These are phyloP conservation scores for Xerocomus potaroensis DNA, from an alignment of 768 basidiomycete species.

Conservation along the genomic window DNA sequence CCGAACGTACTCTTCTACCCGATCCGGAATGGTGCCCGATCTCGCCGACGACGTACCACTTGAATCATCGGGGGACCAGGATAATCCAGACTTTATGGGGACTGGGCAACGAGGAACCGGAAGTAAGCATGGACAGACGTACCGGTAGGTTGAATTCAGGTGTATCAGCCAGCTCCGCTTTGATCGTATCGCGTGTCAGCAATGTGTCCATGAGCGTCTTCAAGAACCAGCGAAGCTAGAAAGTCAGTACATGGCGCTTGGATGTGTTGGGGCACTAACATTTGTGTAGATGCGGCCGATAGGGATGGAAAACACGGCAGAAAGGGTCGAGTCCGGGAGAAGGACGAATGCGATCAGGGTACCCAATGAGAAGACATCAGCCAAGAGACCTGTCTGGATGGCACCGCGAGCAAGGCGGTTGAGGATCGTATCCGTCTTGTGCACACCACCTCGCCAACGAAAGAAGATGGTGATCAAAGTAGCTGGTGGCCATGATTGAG, in stretches of 20 bases:
- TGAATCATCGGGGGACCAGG: too few species aligned
- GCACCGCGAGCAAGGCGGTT: slow-evolving; percentile 52
- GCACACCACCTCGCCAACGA: slow-evolving; percentile 47
- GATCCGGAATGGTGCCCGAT: too few species aligned
- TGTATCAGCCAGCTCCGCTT: too few species aligned
- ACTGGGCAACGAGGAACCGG: too few species aligned
- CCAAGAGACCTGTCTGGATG: slow-evolving; percentile 51
- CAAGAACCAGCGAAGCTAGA: too few species aligned
- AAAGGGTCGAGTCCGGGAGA: slow-evolving; percentile 29
- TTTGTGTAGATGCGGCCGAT: slow-evolving; percentile 45
- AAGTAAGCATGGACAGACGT: too few species aligned
- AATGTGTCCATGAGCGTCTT: slow-evolving; percentile 10
- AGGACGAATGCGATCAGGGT: slow-evolving; percentile 39
- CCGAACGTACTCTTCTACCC: too few species aligned
- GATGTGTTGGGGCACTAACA: slow-evolving; percentile 26
- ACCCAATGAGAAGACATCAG: slow-evolving; percentile 46
- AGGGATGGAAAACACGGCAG: slow-evolving; percentile 37
- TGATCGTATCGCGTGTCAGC: slow-evolving; percentile 6
- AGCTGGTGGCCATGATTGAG: slow-evolving; percentile 9
- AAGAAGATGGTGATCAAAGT: slow-evolving; percentile 28
- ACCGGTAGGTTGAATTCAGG: too few species aligned
- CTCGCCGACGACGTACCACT: too few species aligned
- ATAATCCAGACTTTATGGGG: too few species aligned
- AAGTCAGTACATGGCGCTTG: not conserved
- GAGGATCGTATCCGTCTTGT: slow-evolving; percentile 47